phyloP scores from a whole-genome alignment of 495 filamentous ascomycete genomes.

The Articulospora tetracladia region DNA sequence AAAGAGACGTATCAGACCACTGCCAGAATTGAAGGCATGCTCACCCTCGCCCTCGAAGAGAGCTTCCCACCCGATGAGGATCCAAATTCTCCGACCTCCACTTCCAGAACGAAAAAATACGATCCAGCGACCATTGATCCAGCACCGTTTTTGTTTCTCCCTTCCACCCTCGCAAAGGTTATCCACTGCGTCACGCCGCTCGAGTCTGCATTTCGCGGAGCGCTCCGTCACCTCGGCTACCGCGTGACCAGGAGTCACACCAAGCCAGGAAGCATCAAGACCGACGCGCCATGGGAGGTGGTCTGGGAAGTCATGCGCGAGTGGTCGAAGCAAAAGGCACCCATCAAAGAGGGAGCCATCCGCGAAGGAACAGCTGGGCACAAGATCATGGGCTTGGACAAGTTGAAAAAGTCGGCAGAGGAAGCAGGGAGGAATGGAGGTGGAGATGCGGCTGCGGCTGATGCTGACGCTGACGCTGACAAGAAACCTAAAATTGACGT shows the following conservation, averaged over 20 bases:
- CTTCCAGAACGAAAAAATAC: constrained; percentile 23
- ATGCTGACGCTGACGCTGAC: constrained; percentile 2
- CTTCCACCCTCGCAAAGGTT: constrained; percentile 63
- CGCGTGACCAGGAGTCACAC: constrained; percentile 77
- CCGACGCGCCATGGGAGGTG: constrained; percentile 81
- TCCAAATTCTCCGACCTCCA: constrained; percentile 21
- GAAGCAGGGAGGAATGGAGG: constrained; percentile 6
- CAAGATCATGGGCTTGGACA: constrained; percentile 41
- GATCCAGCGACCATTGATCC: constrained; percentile 57
- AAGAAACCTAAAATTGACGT: constrained; percentile 44
- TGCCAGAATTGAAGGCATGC: constrained; percentile 83
- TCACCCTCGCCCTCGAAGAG: constrained; percentile 82
- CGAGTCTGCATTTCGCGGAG: constrained; percentile 70
- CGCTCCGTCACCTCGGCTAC: constrained; percentile 76
- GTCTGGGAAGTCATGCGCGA: constrained; percentile 94
- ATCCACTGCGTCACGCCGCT: constrained; percentile 74
- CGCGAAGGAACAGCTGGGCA: constrained; percentile 65
- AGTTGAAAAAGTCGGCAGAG: constrained; percentile 7
- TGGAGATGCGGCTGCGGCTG: too few relatives aligned
- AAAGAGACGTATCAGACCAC: constrained; percentile 70
- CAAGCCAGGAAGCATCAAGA: constrained; percentile 83
- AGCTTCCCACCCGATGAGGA: constrained; percentile 35
- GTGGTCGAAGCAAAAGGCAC: constrained; percentile 75
- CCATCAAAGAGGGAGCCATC: constrained; percentile 67
- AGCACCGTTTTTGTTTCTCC: constrained; percentile 85